Conservation (phyloP, 2,329 filamentous ascomycete genomes). For the Neophaeococcomyces aloes region DNA sequence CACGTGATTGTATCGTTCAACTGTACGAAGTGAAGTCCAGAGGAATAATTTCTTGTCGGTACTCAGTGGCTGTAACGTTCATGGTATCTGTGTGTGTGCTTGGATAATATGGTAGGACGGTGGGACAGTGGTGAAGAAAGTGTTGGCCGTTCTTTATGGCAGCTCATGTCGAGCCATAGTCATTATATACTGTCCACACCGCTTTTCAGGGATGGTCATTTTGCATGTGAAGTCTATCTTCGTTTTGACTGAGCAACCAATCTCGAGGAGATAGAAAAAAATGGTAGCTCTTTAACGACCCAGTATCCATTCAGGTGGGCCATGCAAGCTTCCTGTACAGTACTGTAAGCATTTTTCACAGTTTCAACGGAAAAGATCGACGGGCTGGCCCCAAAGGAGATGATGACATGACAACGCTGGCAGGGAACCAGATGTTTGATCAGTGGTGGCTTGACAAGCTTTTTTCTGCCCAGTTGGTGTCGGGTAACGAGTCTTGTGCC, state of each 20-base stretch:
- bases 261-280: neutral
- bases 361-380: too few relatives aligned
- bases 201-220: neutral
- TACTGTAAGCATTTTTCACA: too few relatives aligned
- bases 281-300: neutral
- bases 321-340: too few relatives aligned
- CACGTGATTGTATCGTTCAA: neutral
- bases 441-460: too few relatives aligned
- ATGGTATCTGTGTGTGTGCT: neutral
- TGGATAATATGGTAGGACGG: neutral
- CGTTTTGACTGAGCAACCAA: neutral
- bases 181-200: slow-evolving; percentile 1
- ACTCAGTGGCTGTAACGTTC: neutral
- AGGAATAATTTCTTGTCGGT: neutral
- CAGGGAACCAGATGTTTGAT: neutral
- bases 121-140: neutral
- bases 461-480: neutral
- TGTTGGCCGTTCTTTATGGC: neutral
- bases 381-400: too few relatives aligned
- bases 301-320: too few relatives aligned
- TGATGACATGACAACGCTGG: too few relatives aligned
- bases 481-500: neutral
- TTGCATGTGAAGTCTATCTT: neutral
- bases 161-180: neutral
- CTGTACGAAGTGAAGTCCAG: neutral